These are phyloP conservation scores for Miamiensis avidus DNA, from an alignment of 169 alveolate species.

Conservation along the genomic window DNA sequence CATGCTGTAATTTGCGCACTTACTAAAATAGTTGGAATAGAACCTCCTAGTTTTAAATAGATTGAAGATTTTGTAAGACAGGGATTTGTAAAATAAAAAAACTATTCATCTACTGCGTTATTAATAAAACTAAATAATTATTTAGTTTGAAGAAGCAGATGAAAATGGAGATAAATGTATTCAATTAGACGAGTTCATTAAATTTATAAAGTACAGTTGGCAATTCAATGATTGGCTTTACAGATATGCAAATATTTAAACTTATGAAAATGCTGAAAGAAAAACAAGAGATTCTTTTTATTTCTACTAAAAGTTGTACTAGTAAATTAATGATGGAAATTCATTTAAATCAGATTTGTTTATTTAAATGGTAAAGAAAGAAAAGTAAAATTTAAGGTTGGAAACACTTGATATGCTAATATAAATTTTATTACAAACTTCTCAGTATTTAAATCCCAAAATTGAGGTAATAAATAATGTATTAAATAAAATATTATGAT, in stretches of 20 bases:
- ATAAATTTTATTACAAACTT: constrained; percentile 17
- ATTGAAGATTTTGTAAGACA: constrained; percentile 26
- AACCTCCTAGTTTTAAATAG: constrained; percentile 30
- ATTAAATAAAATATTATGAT: no score
- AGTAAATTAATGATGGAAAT: constrained; percentile 26
- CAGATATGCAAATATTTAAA: constrained; percentile 31
- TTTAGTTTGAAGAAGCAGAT: constrained; percentile 20
- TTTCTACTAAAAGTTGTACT: constrained; percentile 27
- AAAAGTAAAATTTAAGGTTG: background rate
- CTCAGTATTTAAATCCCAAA: constrained; percentile 1
- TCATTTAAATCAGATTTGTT: constrained; percentile 9
- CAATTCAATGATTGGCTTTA: constrained; percentile 38
- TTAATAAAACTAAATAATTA: no score
- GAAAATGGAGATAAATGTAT: constrained; percentile 31
- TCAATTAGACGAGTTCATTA: constrained; percentile 32
- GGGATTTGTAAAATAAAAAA: constrained; percentile 9
- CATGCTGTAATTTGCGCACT: constrained; percentile 42
- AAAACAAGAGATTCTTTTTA: constrained; percentile 19
- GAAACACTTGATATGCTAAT: constrained; percentile 14
- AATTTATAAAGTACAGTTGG: constrained; percentile 31
- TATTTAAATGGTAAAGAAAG: background rate
- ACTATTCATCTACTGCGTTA: no score
- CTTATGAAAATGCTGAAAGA: constrained; percentile 48
- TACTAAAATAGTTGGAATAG: constrained; percentile 29
- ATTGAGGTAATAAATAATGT: background rate